phyloP scores from a whole-genome alignment of 192 early-diverging fungal genomes.

The Podila minutissima region DNA sequence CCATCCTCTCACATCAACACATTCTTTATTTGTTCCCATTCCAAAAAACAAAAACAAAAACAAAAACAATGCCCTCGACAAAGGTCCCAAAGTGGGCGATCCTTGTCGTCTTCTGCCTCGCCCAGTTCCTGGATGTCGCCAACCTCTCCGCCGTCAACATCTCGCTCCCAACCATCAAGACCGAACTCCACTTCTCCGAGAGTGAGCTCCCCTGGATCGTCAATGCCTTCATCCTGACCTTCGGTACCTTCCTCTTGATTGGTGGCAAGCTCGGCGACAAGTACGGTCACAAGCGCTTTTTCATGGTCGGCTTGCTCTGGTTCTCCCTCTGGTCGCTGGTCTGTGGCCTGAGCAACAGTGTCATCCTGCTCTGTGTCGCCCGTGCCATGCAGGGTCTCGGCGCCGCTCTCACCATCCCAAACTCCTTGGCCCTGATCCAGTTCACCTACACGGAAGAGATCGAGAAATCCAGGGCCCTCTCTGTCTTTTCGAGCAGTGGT shows the following conservation, averaged over 20 bases:
- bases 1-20: not conserved
- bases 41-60: not conserved
- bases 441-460: conserved; percentile 43
- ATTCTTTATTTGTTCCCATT: not conserved
- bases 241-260: conserved; percentile 54
- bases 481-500: conserved; percentile 47
- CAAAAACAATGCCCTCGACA: not conserved
- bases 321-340: conserved; percentile 53
- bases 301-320: conserved; percentile 45
- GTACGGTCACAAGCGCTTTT: conserved; percentile 52
- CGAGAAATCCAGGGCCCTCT: conserved; percentile 39
- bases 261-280: conserved; percentile 54
- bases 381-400: conserved; percentile 52
- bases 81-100: conserved; percentile 43
- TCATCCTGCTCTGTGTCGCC: conserved; percentile 39
- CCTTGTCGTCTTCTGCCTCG: conserved; percentile 49
- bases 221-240: conserved; percentile 52
- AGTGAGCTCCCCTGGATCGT: conserved; percentile 53
- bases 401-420: conserved; percentile 51
- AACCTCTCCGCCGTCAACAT: conserved; percentile 58
- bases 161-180: conserved; percentile 49
- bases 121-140: conserved; percentile 49
- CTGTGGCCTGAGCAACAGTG: conserved; percentile 34
- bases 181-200: conserved; percentile 43
- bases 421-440: conserved; percentile 49